Conservation (phyloP, 805 yeast species). For the Priceomyces castillae region DNA sequence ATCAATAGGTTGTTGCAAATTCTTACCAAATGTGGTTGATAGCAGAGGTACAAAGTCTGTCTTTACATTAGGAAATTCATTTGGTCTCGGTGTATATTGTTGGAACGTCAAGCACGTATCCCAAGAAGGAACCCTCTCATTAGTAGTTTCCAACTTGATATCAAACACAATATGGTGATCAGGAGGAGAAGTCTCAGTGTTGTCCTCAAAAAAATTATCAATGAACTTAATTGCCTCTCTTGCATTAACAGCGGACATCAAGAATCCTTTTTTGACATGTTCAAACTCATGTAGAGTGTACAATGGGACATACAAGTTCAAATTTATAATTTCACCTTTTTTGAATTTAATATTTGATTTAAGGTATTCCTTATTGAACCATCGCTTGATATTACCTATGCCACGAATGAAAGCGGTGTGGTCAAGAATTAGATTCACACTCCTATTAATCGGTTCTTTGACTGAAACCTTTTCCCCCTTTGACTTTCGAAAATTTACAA, state of each 20-base stretch:
- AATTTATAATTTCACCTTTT: slow-evolving; percentile 17
- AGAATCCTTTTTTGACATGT: slow-evolving; percentile 51
- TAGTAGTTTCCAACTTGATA: slow-evolving; percentile 37
- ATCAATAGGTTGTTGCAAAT: not conserved
- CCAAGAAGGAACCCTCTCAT: slow-evolving; percentile 52
- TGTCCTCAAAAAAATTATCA: slow-evolving; percentile 41
- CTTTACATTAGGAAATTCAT: slow-evolving; percentile 49
- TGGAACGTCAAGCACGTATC: slow-evolving; percentile 44
- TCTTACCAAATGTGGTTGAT: not conserved
- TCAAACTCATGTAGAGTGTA: slow-evolving; percentile 61
- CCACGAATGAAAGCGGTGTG: slow-evolving; percentile 69
- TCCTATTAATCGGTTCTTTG: slow-evolving; percentile 8
- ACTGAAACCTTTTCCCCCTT: not conserved
- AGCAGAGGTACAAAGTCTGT: slow-evolving; percentile 26
- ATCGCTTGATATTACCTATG: slow-evolving; percentile 61
- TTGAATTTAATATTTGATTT: slow-evolving; percentile 19
- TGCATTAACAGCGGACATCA: slow-evolving; percentile 61
- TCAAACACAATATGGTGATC: slow-evolving; percentile 10
- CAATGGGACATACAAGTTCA: slow-evolving; percentile 50
- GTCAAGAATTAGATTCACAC: slow-evolving; percentile 52
- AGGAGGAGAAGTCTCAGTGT: slow-evolving; percentile 9
- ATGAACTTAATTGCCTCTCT: slow-evolving; percentile 62
- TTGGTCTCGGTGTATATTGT: slow-evolving; percentile 42
- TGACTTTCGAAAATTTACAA: not conserved
- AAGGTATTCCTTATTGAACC: slow-evolving; percentile 47